Evolutionary conservation across 306 rosid genomes (phyloP).

Genomic region (Albizia julibrissin): DNA sequence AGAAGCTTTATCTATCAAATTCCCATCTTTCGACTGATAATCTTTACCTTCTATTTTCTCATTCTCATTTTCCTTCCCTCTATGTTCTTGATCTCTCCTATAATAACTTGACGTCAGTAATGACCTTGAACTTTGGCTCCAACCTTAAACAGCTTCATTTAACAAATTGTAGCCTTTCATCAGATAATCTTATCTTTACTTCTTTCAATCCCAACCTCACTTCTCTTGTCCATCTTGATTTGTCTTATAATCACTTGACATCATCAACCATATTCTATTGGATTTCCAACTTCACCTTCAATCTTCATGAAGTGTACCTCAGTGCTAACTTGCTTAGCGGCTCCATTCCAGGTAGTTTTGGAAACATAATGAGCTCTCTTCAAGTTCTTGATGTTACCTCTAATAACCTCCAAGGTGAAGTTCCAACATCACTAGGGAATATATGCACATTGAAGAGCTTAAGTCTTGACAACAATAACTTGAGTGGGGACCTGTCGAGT

Average conservation of each 20-base stretch:
- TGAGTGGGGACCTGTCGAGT: too few species aligned
- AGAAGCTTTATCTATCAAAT: too few species aligned
- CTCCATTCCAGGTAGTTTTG: conserved; percentile 10
- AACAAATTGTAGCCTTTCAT: not conserved
- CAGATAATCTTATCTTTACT: not conserved
- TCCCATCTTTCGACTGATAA: too few species aligned
- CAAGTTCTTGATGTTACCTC: fast-evolving
- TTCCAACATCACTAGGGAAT: not conserved
- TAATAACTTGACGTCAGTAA: not conserved
- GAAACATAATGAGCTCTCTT: conserved; percentile 14
- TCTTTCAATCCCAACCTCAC: not conserved
- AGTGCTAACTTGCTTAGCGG: not conserved
- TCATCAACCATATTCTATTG: not conserved
- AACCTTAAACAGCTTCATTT: not conserved
- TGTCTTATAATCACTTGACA: not conserved
- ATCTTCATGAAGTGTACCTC: not conserved
- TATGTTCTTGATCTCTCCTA: not conserved
- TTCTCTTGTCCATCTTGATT: not conserved
- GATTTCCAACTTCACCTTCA: not conserved
- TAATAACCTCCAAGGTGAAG: not conserved
- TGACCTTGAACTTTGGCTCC: not conserved
- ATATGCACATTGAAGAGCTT: conserved; percentile 7
- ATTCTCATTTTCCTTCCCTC: too few species aligned
- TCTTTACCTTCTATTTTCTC: too few species aligned
- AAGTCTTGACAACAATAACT: too few species aligned